Evolutionary conservation across 371 early-diverging fungal species (phyloP).

Genomic region (Mucor lusitanicus): DNA sequence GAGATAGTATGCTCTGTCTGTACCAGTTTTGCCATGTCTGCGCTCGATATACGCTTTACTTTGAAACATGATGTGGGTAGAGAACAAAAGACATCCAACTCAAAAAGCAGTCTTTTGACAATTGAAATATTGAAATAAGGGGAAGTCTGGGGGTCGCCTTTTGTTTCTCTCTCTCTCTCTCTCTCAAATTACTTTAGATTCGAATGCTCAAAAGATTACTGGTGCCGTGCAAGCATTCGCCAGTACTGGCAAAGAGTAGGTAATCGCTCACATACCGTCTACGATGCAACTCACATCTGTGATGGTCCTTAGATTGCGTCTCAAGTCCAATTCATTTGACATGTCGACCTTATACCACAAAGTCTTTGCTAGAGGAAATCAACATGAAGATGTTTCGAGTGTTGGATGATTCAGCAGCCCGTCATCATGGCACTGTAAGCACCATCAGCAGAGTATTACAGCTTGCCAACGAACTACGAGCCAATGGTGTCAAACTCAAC

Average conservation of each 20-base stretch:
- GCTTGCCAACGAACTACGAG: conserved; percentile 17
- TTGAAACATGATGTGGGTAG: conserved; percentile 23
- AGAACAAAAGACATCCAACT: not conserved
- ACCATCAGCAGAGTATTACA: conserved; percentile 8
- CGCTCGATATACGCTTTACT: conserved; percentile 25
- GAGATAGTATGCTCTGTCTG: conserved; percentile 35
- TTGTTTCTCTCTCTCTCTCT: not conserved
- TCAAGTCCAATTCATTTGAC: not conserved
- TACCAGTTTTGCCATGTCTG: conserved; percentile 16
- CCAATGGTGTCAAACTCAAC: conserved; percentile 12
- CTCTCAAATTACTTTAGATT: too few relatives aligned
- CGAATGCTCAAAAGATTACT: not conserved
- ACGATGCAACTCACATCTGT: not conserved
- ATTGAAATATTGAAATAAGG: not conserved
- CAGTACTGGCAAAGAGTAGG: not conserved
- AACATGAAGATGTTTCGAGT: conserved; percentile 17
- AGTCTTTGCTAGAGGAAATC: conserved; percentile 5
- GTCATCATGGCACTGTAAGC: not conserved
- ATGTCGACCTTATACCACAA: conserved; percentile 13
- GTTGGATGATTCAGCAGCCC: conserved; percentile 6
- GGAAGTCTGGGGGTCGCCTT: not conserved
- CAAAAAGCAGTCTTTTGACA: not conserved
- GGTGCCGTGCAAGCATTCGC: not conserved
- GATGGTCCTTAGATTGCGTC: not conserved
- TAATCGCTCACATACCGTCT: not conserved